phyloP scores from a whole-genome alignment of 2,329 filamentous ascomycete species.

The Cladosporium austrohemisphaericum region DNA sequence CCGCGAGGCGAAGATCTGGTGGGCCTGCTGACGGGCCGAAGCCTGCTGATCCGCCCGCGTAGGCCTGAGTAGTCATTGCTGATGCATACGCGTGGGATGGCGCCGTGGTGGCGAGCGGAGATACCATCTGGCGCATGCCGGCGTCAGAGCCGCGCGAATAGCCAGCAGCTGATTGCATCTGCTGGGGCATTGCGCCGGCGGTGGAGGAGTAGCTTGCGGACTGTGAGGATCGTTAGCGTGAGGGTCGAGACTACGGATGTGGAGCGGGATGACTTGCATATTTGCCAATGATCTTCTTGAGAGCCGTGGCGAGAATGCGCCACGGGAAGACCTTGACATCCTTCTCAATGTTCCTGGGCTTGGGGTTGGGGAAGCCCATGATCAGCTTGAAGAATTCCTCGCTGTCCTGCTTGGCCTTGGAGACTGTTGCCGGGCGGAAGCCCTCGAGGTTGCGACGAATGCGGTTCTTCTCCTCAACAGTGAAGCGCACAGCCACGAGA shows the following conservation, averaged over 20 bases:
- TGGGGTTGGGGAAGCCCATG: conserved; percentile 93
- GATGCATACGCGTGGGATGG: conserved; percentile 31
- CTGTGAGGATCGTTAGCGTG: conserved; percentile 42
- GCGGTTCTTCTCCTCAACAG: conserved; percentile 96
- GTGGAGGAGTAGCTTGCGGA: conserved; percentile 68
- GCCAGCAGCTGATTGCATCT: conserved; percentile 28
- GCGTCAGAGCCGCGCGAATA: conserved; percentile 44
- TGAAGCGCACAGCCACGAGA: conserved; percentile 80
- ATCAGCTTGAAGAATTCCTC: conserved; percentile 99
- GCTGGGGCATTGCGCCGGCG: conserved; percentile 43
- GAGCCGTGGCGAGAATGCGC: conserved; percentile 79
- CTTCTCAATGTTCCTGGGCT: conserved; percentile 97
- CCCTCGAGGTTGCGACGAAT: conserved; percentile 94
- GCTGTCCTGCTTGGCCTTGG: conserved; percentile 85
- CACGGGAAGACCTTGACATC: conserved; percentile 98
- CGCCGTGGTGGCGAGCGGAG: conserved; percentile 32
- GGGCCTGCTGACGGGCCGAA: conserved; percentile 35
- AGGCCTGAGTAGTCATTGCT: conserved; percentile 27
- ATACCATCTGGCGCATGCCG: conserved; percentile 33
- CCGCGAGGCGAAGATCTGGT: conserved; percentile 37
- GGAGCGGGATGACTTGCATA: conserved; percentile 58
- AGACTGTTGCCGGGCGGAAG: conserved; percentile 87
- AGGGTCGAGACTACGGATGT: conserved; percentile 26
- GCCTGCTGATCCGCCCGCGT: conserved; percentile 29
- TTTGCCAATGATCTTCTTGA: conserved; percentile 99